Evolutionary conservation across 257 asterid species (phyloP), one percentile per base, ranked within the genome.

Genomic region (Penstemon newberryi): DNA sequence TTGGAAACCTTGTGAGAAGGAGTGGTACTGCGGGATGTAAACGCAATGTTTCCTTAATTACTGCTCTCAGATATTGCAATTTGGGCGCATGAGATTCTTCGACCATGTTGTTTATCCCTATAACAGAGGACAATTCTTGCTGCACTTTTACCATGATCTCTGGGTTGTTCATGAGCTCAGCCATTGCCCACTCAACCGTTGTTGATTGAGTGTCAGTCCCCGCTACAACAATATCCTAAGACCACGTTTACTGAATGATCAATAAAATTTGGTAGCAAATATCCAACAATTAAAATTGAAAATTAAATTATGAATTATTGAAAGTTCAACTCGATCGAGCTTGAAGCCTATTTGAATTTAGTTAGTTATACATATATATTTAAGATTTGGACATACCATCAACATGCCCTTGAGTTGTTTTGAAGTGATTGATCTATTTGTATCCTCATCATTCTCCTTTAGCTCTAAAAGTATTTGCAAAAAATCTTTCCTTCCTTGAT

Each of bases 321-420:
- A 15, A 15, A 15, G 18, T 15, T 15, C 18, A 15, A 15, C 18
- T 15, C 18, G 18, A 15, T 15, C 18, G 18, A 15, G 18, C 18
- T 15, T 15, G 18, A 25, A 25, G 2, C 33, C 2, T 25, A 2
- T 25, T 25, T 25, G 33, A 25, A 25, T 25, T 25, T 25, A 25
- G 33, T 25, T 25, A 25, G 33, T 25, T 25, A 25, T 25, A 25
- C 33, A 25, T 25, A 25, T 25, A 25, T 2, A 25, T 25, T 25
- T 25, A 25, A 25, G 33, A 25, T 25, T 25, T 25, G 33, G 2
- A 25, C 8, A 37, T 39, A 59, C 64, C 49, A 59, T 15, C 64
- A 59, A 59, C 10, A 59, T 59, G 42, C 5, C 64, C 40, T 59
- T 59, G 64, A 59, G 47, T 59, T 59, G 64, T 10, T 8, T 38